Percentiles rank a stretch among this genome's conserved stretches.
These are phyloP conservation scores for Fusarium xylarioides DNA, from an alignment of 2,329 filamentous ascomycete species.

Conservation along the genomic window DNA sequence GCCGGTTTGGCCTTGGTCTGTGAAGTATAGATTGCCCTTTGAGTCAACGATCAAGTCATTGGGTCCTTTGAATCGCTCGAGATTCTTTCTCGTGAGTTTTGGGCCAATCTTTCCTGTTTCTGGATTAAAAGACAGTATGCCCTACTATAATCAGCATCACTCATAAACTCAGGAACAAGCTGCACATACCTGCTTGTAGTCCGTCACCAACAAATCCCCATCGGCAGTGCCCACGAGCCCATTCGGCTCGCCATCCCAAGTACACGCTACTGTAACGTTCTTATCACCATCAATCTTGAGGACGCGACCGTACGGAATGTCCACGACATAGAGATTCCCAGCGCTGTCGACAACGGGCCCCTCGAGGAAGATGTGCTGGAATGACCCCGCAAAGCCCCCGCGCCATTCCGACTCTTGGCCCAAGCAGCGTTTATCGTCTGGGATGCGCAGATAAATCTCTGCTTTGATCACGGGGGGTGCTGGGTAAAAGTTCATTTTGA, in stretches of 20 bases:
- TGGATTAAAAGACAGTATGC: slow-evolving; percentile 50
- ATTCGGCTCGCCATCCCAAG: slow-evolving; percentile 54
- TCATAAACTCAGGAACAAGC: background rate
- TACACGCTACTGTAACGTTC: slow-evolving; percentile 43
- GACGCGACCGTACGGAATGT: slow-evolving; percentile 52
- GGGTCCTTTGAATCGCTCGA: slow-evolving; percentile 55
- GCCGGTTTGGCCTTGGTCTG: slow-evolving; percentile 55
- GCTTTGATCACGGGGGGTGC: slow-evolving; percentile 47
- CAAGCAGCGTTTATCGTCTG: slow-evolving; percentile 46
- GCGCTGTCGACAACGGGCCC: slow-evolving; percentile 46
- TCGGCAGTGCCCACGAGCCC: slow-evolving; percentile 47
- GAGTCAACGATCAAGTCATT: slow-evolving; percentile 54
- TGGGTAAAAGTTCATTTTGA: slow-evolving; percentile 49
- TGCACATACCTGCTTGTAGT: slow-evolving; percentile 51
- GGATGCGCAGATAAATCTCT: slow-evolving; percentile 48
- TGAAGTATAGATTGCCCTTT: slow-evolving; percentile 52
- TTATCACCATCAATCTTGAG: slow-evolving; percentile 46
- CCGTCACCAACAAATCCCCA: slow-evolving; percentile 50
- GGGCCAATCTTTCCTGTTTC: slow-evolving; percentile 40
- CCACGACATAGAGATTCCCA: slow-evolving; percentile 51
- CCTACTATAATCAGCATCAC: slow-evolving; percentile 32
- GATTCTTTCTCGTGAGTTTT: slow-evolving; percentile 48
- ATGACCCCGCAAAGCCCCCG: slow-evolving; percentile 46
- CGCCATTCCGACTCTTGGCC: slow-evolving; percentile 51
- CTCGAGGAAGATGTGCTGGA: slow-evolving; percentile 53